phyloP scores from a whole-genome alignment of 176 grass and related monocot species.

The Carex littledalei region DNA sequence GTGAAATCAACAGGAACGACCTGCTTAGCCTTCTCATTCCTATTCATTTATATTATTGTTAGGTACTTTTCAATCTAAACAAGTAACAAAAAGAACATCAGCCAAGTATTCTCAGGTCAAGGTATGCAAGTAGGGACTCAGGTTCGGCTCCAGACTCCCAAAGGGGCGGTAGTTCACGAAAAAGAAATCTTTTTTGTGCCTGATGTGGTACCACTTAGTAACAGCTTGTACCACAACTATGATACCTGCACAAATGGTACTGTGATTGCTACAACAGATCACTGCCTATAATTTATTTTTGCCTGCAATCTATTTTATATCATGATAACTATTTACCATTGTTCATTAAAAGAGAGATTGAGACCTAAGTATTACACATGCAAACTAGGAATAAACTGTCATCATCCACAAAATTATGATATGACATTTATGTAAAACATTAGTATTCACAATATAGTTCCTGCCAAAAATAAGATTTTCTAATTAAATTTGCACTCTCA shows the following conservation, averaged over 20 bases:
- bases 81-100: background rate
- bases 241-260: background rate
- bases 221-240: background rate
- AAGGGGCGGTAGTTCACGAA: background rate
- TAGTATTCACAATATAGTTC: background rate
- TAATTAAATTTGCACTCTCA: background rate
- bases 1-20: constrained; percentile 10
- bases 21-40: background rate
- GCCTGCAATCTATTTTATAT: background rate
- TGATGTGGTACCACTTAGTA: background rate
- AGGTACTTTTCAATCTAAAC: background rate
- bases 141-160: too few relatives aligned
- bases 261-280: background rate
- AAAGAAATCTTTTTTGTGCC: background rate
- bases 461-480: background rate
- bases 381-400: background rate
- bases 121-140: background rate
- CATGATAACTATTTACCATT: background rate
- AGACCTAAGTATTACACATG: background rate
- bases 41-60: background rate
- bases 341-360: background rate
- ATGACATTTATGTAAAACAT: background rate
- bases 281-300: background rate
- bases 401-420: background rate
- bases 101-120: background rate